A percentile compares a stretch with the other conserved stretches of the same genome.
Evolutionary conservation across 2,329 filamentous ascomycete species (phyloP).

Genomic region (Paraconiothyrium brasiliense): DNA sequence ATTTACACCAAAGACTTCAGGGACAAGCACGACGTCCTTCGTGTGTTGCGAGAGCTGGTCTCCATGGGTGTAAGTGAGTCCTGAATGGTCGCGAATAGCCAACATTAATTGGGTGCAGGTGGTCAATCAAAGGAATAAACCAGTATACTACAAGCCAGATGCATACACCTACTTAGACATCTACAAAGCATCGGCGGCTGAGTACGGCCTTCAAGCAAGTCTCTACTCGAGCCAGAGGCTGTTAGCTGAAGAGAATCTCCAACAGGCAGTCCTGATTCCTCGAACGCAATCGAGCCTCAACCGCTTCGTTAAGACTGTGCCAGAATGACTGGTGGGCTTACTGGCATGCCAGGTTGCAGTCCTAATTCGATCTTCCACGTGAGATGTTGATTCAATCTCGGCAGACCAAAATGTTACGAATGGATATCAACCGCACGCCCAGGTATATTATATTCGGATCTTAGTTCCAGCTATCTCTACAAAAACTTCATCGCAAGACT

Average conservation of each 20-base stretch:
- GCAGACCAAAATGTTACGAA: not conserved
- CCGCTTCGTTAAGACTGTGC: not conserved
- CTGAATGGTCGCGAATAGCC: not conserved
- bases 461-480: not conserved
- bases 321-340: not conserved
- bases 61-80: conserved; percentile 64
- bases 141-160: conserved; percentile 83
- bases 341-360: not conserved
- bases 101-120: conserved; percentile 2
- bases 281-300: conserved; percentile 17
- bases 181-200: conserved; percentile 45
- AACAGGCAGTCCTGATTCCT: conserved; percentile 16
- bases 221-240: conserved; percentile 54
- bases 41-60: conserved; percentile 71
- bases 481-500: not conserved
- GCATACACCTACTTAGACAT: conserved; percentile 59
- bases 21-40: conserved; percentile 72
- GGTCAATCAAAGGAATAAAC: conserved; percentile 53
- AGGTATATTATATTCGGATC: not conserved
- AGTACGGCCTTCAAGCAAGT: conserved; percentile 55
- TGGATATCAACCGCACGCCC: not conserved
- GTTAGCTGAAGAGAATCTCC: conserved; percentile 28
- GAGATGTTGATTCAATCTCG: not conserved
- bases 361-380: not conserved
- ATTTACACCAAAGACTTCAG: conserved; percentile 81